Evolutionary conservation across 495 filamentous ascomycete genomes (phyloP), one percentile per base, ranked within the genome.

Genomic region (Neurospora africana): DNA sequence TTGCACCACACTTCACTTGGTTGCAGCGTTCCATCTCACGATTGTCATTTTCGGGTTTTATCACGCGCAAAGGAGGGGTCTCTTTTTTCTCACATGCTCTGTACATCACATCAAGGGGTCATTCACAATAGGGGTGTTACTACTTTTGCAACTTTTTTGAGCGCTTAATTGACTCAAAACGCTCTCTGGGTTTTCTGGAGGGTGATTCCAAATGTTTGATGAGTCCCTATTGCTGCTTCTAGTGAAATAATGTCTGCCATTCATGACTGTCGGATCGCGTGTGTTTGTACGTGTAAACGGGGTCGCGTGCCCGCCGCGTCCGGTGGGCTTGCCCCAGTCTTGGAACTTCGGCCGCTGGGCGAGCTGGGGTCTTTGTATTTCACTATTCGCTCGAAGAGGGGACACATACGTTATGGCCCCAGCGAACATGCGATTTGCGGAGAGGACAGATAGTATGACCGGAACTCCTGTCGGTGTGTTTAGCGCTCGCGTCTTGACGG

Each of bases 91-190:
- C 23, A 30, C 21, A 30, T 65, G 53, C 53, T 65, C 53, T 65
- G 53, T 65, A 65, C 53, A 65, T 65, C 53, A 65, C 27, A 65
- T 65, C 53, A 65, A 65, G 53, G 53, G 53, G 53, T 65, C 27
- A 65, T 65, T 65, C 53, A 65, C 53, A 65, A 33, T 65, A 65
- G 53, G 53, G 53, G 53, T 65, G 53, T 65, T 65, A 65, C 53
- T 65, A 65, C 27, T 65, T 65, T 65, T 33, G 53, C 53, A 65
- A 65, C 53, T 65, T 65, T 65, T 65, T 65, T 65, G 53, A 65
- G 53, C 53, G 53, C 53, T 61, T 65, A 65, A 65, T 65, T 65
- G 53, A 65, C 53, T 65, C 53, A 65, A 61, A 61, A 65, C 53
- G 53, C 53, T 7, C 53, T 65, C 53, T 33, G 53, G 53, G 53